Evolutionary conservation across 129 eudicot species (phyloP), one percentile per base, ranked within the genome.

Genomic region (Silybum marianum): DNA sequence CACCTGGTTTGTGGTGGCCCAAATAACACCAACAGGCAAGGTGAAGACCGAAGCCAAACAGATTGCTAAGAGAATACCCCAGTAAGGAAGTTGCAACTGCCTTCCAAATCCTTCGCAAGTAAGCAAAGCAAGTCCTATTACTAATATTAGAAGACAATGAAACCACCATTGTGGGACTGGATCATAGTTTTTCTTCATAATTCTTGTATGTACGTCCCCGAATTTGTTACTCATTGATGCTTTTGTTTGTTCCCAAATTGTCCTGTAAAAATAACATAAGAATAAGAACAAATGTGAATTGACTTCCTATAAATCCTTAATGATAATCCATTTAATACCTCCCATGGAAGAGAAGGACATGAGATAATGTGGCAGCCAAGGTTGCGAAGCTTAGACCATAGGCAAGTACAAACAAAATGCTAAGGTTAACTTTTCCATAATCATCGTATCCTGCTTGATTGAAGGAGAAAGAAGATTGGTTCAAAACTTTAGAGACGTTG

Each of bases 141-240:
- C 97, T 23, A 92, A 5, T 14, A 88, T 44, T 71, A 92, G 81
- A 51, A 92, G 87, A 21, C 78, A 19, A 71, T 88, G 86, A 51
- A 92, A 92, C 97, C 94, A 92, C 97, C 97, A 92, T 39, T 90
- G 90, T 24, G 97, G 97, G 42, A 92, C 97, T 2, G 85, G 80
- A 22, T 88, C 93, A 14, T 92, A 92, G 88, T 90, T 92, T 74
- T 85, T 90, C 90, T 86, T 92, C 97, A 92, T 92, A 75, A 92
- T 21, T 83, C 96, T 89, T 0, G 97, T 88, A 51, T 94, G 97
- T 6, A 94, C 86, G 69, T 94, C 98, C 9, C 88, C 93, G 4
- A 80, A 73, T 81, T 87, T 88, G 28, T 88, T 83, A 3, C 73
- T 73, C 13, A 89, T 48, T 51, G 93, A 87, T 66, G 91, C 91